These are phyloP conservation scores for Nigrospora oryzae DNA, from an alignment of 2,329 filamentous ascomycete species.

Conservation along the genomic window DNA sequence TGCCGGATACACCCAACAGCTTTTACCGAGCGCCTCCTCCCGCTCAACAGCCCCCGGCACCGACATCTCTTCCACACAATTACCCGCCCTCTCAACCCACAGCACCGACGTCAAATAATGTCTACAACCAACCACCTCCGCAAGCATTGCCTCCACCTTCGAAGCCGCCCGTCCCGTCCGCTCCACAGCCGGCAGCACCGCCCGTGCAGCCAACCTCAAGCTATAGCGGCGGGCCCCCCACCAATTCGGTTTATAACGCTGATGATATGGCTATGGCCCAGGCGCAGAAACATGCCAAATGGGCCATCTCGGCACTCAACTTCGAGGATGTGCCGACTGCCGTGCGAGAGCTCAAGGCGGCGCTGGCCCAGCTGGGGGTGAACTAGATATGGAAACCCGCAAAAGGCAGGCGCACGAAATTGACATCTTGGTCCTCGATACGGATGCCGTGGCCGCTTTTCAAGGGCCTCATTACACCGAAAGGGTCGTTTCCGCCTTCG, in stretches of 20 bases:
- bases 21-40: constrained; percentile 23
- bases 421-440: no score
- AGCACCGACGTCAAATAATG: constrained; percentile 7
- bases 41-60: constrained; percentile 12
- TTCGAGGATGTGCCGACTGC: constrained; percentile 94
- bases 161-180: constrained; percentile 11
- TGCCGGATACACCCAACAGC: constrained; percentile 20
- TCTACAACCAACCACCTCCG: constrained; percentile 3
- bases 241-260: constrained; percentile 32
- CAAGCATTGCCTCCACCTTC: constrained; percentile 10
- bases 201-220: constrained; percentile 7
- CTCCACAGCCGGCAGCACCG: constrained; percentile 9
- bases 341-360: constrained; percentile 71
- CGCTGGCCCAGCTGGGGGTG: constrained; percentile 63
- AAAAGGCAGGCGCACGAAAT: no score
- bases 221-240: constrained; percentile 12
- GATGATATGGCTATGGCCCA: constrained; percentile 66
- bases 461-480: no score
- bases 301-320: constrained; percentile 92
- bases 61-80: not conserved
- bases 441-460: no score
- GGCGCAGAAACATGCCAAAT: constrained; percentile 93
- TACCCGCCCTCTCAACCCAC: constrained; percentile 5
- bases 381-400: constrained; percentile 22
- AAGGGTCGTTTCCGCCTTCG: no score